phyloP scores from a whole-genome alignment of 306 rosid genomes.

The Lathyrus sativus region DNA sequence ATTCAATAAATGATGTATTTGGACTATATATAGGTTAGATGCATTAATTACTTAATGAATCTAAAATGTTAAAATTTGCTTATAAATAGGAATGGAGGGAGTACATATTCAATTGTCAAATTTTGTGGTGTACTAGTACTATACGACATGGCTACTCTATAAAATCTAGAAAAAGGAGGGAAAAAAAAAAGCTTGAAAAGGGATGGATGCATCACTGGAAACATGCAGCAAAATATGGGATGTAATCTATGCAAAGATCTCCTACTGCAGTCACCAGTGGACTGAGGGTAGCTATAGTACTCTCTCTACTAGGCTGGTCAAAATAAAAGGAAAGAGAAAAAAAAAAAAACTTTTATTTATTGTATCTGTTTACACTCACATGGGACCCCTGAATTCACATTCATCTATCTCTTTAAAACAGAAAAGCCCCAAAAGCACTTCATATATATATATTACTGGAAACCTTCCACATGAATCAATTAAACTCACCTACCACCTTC shows the following conservation, averaged over 20 bases:
- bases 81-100: no score
- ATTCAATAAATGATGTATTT: no score
- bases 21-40: no score
- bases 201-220: constrained; percentile 29
- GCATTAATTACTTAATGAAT: no score
- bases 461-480: constrained; percentile 57
- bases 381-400: constrained; percentile 54
- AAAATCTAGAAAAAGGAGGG: not conserved
- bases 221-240: constrained; percentile 44
- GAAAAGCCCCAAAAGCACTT: not conserved
- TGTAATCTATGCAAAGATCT: constrained; percentile 37
- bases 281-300: constrained; percentile 16
- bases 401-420: constrained; percentile 35
- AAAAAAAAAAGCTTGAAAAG: no score
- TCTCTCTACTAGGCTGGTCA: constrained; percentile 15
- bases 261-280: constrained; percentile 21
- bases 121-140: no score
- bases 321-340: not conserved
- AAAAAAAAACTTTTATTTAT: not conserved
- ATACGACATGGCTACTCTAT: constrained; percentile 11
- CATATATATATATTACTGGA: not conserved
- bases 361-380: constrained; percentile 49
- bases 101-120: no score
- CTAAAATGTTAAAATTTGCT: no score
- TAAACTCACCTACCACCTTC: constrained; percentile 42